Base-by-base conservation (phyloP, 495 filamentous ascomycete species). In the Talaromyces wortmannii region DNA sequence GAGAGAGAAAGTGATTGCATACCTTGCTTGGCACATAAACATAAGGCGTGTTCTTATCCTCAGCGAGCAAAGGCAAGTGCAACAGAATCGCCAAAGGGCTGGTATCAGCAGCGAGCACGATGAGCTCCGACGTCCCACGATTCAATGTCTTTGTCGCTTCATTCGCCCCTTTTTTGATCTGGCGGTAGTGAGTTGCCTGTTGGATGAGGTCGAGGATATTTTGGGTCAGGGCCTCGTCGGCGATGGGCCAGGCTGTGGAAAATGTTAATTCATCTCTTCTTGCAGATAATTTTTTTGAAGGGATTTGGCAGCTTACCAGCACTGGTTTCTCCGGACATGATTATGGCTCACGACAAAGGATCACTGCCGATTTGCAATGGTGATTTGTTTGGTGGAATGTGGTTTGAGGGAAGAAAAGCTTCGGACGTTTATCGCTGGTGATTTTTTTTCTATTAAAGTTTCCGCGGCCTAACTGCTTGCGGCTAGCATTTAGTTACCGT, bases 11-110 rank as follows among this genome's bases (percentile, higher is more conserved):
- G 8, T 2, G 13, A 2, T 1, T 8, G 13, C 36, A 40, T 40
- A 40, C 36, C 36, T 81, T 84, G 64, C 70, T 78, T 55, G 78
- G 81, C 18, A 87, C 78, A 61, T 75, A 83, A 42, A 84, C 74
- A 68, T 80, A 81, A 51, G 86, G 83, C 18, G 87, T 82, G 71
- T 92, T 89, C 75, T 91, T 92, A 74, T 91, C 88, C 65, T 94
- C 90, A 61, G 81, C 85, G 17, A 96, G 83, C 3, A 97, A 82
- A 12, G 94, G 94, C 6, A 98, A 77, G 73, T 97, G 94, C 18
- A 98, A 82, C 48, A 97, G 80, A 58, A 97, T 96, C 48, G 88
- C 86, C n/a, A 96, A 76, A 23, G 91, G 91, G 36, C 81, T 74
- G 49, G 89, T 90, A 65, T 97, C 92, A 46, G 90, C 91, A 45